Conservation (phyloP, 2,329 filamentous ascomycete genomes). For the Coniochaeta sp. region DNA sequence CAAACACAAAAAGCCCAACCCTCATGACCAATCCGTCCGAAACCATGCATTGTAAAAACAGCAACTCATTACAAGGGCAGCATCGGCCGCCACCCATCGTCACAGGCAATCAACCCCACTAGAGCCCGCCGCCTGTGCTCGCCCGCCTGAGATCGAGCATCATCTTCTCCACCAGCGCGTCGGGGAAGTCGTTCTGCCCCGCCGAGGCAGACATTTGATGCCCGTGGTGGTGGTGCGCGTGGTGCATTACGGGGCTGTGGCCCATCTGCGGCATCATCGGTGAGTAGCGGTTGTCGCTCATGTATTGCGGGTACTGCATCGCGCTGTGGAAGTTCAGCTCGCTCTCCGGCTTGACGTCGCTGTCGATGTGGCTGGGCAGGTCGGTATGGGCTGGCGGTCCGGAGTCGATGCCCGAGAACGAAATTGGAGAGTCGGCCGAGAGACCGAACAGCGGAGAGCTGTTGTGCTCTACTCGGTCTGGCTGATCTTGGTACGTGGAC, state of each 20-base stretch:
- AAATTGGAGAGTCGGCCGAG: neutral
- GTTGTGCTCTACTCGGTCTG: neutral
- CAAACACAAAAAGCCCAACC: neutral
- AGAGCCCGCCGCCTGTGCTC: slow-evolving; percentile 10
- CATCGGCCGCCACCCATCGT: neutral
- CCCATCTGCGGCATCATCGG: slow-evolving; percentile 1
- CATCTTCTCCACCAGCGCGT: slow-evolving; percentile 44
- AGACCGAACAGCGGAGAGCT: neutral
- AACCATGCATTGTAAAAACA: neutral
- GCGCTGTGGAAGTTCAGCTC: neutral
- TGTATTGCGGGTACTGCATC: neutral
- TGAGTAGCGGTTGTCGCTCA: neutral
- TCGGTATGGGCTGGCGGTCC: neutral
- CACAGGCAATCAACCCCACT: neutral
- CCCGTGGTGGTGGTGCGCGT: neutral
- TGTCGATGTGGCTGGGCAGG: neutral
- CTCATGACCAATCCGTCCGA: neutral
- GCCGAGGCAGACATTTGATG: neutral
- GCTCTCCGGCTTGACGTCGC: neutral
- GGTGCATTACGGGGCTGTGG: neutral
- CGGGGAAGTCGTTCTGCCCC: slow-evolving; percentile 18
- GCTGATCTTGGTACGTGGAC: neutral
- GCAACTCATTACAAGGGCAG: neutral
- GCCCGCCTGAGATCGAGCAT: slow-evolving; percentile 42
- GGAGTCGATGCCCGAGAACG: neutral